These are phyloP conservation scores for Pythium guiyangense DNA, from an alignment of 352 stramenopile genomes.

Conservation along the genomic window DNA sequence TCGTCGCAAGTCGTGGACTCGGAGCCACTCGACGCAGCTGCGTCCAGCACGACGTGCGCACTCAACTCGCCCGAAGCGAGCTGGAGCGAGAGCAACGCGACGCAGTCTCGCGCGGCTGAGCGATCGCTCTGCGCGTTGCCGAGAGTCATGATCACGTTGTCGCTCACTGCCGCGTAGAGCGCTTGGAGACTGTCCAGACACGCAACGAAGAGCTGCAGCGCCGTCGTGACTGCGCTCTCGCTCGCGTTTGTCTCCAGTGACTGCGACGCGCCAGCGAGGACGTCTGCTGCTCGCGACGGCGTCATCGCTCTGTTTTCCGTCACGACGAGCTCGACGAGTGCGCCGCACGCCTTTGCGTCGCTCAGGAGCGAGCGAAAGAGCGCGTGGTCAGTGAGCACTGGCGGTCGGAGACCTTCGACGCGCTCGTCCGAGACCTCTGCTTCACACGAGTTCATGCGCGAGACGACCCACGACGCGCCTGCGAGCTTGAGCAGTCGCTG, in stretches of 20 bases:
- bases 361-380: slow-evolving; percentile 19
- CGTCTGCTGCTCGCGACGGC: slow-evolving; percentile 23
- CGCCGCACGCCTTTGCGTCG: slow-evolving; percentile 16
- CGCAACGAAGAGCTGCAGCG: background rate
- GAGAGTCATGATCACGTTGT: background rate
- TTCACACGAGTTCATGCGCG: background rate
- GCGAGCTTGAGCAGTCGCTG: slow-evolving; percentile 49
- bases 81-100: slow-evolving; percentile 1
- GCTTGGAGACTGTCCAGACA: background rate
- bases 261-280: slow-evolving; percentile 7
- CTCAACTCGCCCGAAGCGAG: background rate
- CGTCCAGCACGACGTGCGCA: background rate
- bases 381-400: slow-evolving; percentile 7
- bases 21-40: background rate
- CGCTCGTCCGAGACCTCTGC: background rate
- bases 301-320: slow-evolving; percentile 54
- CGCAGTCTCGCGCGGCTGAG: background rate
- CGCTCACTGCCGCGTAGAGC: background rate
- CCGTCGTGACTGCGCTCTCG: background rate
- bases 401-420: background rate
- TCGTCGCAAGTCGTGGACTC: background rate
- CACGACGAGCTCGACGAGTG: slow-evolving; percentile 38
- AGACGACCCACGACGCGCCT: slow-evolving; percentile 40
- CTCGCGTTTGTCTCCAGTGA: slow-evolving; percentile 6
- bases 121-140: background rate